Percentiles rank a stretch among this genome's conserved stretches.
Evolutionary conservation across 169 alveolate genomes (phyloP).

Genomic region (Cryptosporidium parvum): DNA sequence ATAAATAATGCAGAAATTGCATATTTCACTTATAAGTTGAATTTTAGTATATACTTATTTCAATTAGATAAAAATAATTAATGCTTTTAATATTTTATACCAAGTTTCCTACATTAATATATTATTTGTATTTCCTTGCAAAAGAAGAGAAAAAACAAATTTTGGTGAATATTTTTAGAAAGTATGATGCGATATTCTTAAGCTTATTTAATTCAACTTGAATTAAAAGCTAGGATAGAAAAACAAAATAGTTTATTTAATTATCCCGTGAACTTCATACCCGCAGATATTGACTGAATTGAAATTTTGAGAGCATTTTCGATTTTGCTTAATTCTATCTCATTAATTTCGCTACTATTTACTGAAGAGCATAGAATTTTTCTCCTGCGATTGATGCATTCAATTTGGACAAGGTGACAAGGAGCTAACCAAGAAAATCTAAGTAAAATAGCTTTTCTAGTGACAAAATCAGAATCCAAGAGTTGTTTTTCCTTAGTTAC

Average conservation of each 20-base stretch:
- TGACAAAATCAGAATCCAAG: conserved; percentile 65
- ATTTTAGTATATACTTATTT: conserved; percentile 1
- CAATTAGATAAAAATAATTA: conserved; percentile 28
- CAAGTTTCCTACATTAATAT: background rate
- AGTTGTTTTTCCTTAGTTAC: conserved; percentile 65
- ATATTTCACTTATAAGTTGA: background rate
- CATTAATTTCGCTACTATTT: background rate
- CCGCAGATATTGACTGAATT: conserved; percentile 70
- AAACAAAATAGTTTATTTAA: background rate
- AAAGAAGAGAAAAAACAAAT: background rate
- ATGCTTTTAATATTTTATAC: conserved; percentile 16
- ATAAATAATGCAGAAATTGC: background rate
- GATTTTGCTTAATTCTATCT: conserved; percentile 41
- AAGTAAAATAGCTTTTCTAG: conserved; percentile 70
- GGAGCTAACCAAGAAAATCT: conserved; percentile 75
- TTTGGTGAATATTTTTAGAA: no score
- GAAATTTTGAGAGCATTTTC: conserved; percentile 75
- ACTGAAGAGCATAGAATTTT: background rate
- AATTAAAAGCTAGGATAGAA: background rate
- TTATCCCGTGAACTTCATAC: conserved; percentile 66
- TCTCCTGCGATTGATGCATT: conserved; percentile 71
- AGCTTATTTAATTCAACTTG: background rate
- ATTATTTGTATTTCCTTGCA: no score
- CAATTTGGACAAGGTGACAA: conserved; percentile 75
- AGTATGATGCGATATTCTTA: background rate